phyloP scores from a whole-genome alignment of 2,329 filamentous ascomycete genomes.

The Parastagonospora avenae region DNA sequence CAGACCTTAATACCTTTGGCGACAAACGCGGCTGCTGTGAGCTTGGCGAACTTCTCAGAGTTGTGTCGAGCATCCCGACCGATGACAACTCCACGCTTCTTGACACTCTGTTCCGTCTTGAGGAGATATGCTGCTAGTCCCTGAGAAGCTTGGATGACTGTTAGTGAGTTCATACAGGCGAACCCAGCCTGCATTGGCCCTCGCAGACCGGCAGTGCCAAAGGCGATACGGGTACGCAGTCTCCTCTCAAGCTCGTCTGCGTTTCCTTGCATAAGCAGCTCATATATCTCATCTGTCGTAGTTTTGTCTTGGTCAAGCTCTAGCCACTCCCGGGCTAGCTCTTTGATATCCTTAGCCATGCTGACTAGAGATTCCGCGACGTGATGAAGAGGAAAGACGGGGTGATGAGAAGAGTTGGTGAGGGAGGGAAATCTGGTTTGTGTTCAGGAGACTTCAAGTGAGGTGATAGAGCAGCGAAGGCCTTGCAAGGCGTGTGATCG shows the following conservation, averaged over 20 bases:
- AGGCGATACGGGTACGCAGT: slow-evolving; percentile 62
- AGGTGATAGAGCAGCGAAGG: slow-evolving; percentile 15
- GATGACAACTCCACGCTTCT: slow-evolving; percentile 60
- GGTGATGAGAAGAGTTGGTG: neutral
- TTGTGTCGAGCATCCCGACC: slow-evolving; percentile 68
- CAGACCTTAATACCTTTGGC: slow-evolving; percentile 63
- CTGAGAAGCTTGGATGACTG: slow-evolving; percentile 67
- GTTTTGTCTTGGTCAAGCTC: slow-evolving; percentile 60
- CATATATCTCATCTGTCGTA: slow-evolving; percentile 61
- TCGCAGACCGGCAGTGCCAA: slow-evolving; percentile 66
- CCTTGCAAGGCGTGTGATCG: slow-evolving; percentile 33
- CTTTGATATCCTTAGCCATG: slow-evolving; percentile 44
- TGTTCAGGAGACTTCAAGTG: neutral
- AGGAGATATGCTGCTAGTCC: slow-evolving; percentile 66
- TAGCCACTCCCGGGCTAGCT: slow-evolving; percentile 63
- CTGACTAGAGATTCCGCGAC: neutral
- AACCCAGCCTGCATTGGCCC: slow-evolving; percentile 71
- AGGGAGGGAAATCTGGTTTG: neutral
- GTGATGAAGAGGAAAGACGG: neutral
- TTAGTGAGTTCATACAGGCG: slow-evolving; percentile 64
- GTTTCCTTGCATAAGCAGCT: slow-evolving; percentile 54
- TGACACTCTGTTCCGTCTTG: slow-evolving; percentile 49
- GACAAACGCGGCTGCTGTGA: slow-evolving; percentile 65
- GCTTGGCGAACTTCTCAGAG: slow-evolving; percentile 63
- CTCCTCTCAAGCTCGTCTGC: slow-evolving; percentile 57